Evolutionary conservation across 1,284 basidiomycete species (phyloP).

Genomic region (Cryptococcus neoformans): DNA sequence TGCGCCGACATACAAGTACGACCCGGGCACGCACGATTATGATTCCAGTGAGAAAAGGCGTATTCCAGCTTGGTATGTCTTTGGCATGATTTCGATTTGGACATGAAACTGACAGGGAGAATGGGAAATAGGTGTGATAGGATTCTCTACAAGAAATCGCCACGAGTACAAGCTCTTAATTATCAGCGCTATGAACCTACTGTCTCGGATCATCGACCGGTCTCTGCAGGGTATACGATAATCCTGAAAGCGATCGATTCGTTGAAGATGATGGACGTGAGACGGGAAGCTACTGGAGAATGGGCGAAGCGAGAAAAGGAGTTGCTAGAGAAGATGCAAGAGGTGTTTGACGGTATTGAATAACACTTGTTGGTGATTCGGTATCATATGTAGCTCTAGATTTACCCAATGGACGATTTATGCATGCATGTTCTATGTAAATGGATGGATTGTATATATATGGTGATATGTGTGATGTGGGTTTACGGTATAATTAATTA

Average conservation of each 20-base stretch:
- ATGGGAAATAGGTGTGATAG: constrained; percentile 66
- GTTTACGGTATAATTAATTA: too few species aligned
- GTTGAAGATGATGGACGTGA: constrained; percentile 58
- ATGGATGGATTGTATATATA: neutral
- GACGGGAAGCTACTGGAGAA: constrained; percentile 55
- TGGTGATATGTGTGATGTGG: too few species aligned
- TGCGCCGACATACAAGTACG: constrained; percentile 94
- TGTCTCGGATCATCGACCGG: constrained; percentile 80
- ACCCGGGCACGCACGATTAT: constrained; percentile 70
- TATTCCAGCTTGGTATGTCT: constrained; percentile 72
- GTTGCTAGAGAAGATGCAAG: constrained; percentile 48
- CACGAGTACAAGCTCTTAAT: constrained; percentile 61
- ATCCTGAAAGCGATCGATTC: constrained; percentile 68
- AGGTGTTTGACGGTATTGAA: constrained; percentile 6
- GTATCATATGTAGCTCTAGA: neutral
- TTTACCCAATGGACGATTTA: neutral
- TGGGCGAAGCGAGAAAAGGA: constrained; percentile 62
- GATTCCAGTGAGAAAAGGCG: constrained; percentile 86
- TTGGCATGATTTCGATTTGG: neutral
- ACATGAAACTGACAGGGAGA: neutral
- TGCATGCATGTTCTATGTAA: neutral
- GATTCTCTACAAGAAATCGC: constrained; percentile 70
- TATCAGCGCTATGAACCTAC: constrained; percentile 78
- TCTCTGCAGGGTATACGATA: constrained; percentile 72
- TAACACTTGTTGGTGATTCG: neutral